Conservation (phyloP, 331 rosid genomes). For the Spiraea crenata region DNA sequence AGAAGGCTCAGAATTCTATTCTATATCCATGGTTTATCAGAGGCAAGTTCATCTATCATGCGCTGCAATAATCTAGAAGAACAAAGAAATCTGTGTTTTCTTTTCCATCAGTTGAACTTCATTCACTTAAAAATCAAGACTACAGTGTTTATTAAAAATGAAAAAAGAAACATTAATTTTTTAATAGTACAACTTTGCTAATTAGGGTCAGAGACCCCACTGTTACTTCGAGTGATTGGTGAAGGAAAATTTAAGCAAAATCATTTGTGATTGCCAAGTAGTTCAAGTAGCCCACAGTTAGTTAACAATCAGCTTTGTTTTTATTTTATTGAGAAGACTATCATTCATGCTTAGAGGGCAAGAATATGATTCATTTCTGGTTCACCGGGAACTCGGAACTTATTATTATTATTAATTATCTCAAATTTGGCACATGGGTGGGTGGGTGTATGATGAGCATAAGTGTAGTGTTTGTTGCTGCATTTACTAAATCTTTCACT, state of each 20-base stretch:
- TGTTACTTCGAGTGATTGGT: conserved; percentile 39
- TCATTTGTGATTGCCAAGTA: conserved; percentile 30
- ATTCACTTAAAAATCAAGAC: conserved; percentile 15
- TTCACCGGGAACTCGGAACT: conserved; percentile 14
- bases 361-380: conserved; percentile 15
- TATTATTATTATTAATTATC: too few relatives aligned
- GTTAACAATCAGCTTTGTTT: conserved; percentile 11
- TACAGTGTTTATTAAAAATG: not conserved
- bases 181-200: conserved; percentile 7
- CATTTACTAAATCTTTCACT: not conserved
- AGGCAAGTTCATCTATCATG: conserved; percentile 54
- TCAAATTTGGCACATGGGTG: conserved; percentile 25
- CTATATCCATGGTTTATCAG: conserved; percentile 66
- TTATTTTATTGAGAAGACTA: conserved; percentile 22
- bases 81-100: not conserved
- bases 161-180: conserved; percentile 6
- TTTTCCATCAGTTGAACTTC: not conserved
- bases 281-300: conserved; percentile 32
- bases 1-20: conserved; percentile 57
- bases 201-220: conserved; percentile 27
- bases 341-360: conserved; percentile 52
- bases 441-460: conserved; percentile 18
- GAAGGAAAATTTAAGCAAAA: conserved; percentile 23
- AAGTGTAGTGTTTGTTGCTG: conserved; percentile 30
- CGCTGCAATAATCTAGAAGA: conserved; percentile 12